Evolutionary conservation across 352 stramenopile species (phyloP).

Genomic region (Phytophthora nicotianae): DNA sequence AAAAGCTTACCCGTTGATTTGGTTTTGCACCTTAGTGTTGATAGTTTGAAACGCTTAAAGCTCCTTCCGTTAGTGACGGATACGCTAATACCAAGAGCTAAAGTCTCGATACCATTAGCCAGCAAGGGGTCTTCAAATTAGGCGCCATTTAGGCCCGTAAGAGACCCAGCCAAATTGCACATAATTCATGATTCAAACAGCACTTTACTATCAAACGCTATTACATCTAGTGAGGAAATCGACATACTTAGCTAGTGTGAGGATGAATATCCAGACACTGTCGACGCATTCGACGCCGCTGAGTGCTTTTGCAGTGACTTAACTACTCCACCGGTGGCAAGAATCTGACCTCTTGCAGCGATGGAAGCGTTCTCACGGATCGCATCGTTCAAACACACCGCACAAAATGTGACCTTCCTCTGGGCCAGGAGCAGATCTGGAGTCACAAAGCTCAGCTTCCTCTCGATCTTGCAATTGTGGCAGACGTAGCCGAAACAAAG

Average conservation of each 20-base stretch:
- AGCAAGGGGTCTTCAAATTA: no score
- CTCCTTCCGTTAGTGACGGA: no score
- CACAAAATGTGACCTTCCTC: constrained; percentile 43
- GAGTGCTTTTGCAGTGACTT: constrained; percentile 16
- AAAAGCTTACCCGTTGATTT: background rate
- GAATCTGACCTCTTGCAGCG: constrained; percentile 30
- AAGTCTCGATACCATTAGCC: no score
- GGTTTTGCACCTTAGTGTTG: background rate
- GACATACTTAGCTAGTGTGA: constrained; percentile 2
- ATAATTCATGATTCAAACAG: background rate
- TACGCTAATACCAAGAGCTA: no score
- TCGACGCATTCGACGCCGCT: constrained; percentile 15
- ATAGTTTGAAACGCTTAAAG: no score
- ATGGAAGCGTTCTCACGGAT: constrained; percentile 29
- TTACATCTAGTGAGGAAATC: background rate
- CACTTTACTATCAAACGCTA: background rate
- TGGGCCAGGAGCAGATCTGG: constrained; percentile 25
- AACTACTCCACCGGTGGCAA: constrained; percentile 9
- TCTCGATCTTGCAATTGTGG: constrained; percentile 37
- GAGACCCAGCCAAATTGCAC: no score
- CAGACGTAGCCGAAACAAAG: constrained; percentile 40
- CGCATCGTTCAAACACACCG: constrained; percentile 35
- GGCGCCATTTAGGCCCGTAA: no score
- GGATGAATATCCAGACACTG: constrained; percentile 24
- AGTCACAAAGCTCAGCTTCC: constrained; percentile 46